A percentile compares a stretch with the other conserved stretches of the same genome.
Evolutionary conservation across 305 asterid genomes (phyloP).

Genomic region (Solanum hybrid): DNA sequence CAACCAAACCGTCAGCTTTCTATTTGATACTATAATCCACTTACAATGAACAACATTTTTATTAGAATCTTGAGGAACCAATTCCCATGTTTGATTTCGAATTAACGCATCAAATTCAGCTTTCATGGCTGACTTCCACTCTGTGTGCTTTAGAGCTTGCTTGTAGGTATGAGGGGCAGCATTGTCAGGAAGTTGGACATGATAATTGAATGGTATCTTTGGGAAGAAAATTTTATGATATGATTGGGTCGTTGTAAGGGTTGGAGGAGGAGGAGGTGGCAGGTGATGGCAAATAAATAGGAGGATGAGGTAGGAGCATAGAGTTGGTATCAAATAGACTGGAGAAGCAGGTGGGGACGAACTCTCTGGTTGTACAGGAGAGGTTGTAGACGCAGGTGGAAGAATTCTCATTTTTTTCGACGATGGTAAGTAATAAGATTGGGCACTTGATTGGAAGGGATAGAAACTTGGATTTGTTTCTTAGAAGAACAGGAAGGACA

Average conservation of each 20-base stretch:
- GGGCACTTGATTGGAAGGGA: not conserved
- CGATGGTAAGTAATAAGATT: not conserved
- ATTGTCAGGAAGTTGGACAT: not conserved
- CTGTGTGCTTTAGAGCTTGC: not conserved
- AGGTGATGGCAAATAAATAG: not conserved
- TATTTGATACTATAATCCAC: not conserved
- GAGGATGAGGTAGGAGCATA: not conserved
- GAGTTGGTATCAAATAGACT: not conserved
- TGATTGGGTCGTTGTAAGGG: not conserved
- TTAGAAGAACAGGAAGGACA: not conserved
- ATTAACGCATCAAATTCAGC: not conserved
- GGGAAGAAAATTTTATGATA: not conserved
- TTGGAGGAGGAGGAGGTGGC: not conserved
- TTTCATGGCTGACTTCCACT: not conserved
- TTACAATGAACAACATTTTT: not conserved
- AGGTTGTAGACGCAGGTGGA: not conserved
- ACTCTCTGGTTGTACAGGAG: not conserved
- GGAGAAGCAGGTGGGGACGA: not conserved
- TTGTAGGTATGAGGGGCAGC: not conserved
- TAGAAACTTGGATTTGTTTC: not conserved
- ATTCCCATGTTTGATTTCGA: not conserved
- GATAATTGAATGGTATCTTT: not conserved
- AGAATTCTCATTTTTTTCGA: not conserved
- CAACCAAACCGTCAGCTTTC: not conserved
- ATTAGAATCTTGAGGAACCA: not conserved